Evolutionary conservation across 2,329 filamentous ascomycete genomes (phyloP), one percentile per base, ranked within the genome.

Genomic region (Ceratocystis albifundus): DNA sequence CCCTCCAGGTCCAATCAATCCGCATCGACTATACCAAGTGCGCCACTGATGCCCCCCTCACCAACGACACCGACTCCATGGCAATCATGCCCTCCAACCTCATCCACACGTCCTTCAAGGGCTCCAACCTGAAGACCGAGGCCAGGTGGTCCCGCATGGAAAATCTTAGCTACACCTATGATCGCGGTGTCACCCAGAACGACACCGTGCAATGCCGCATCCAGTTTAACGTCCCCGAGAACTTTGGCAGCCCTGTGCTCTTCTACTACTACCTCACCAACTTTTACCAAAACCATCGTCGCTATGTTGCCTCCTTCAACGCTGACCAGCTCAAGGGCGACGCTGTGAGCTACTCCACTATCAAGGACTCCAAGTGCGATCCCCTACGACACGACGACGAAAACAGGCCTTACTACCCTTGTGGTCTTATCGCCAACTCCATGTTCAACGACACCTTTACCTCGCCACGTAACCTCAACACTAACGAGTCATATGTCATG

Each of bases 231-330:
- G 85, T 96, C 7, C 90, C 90, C 1, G 87, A 93, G 71, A 79
- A 85, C 67, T 87, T 99, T 76, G 80, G 82, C 2, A 84, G 91
- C 0, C 91, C 93, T 0, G 89, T 99, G 10, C 83, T 93, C 69
- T 85, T 97, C 76, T 99, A 96, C 79, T 99, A 99, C 76, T 88
- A 88, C 71, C 85, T 99, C 69, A 93, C 90, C 67, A 96, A 97
- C 77, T 99, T 99, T 78, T 97, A 97, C 79, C 94, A 99, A 77
- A 99, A 99, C 74, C 94, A 99, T 74, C 88, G 94, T 70, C 87
- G 93, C 75, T 99, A 99, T 71, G 94, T 96, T 68, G 89, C 90
- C 73, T 96, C 90, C 0, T 88, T 96, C 72, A 88, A 92, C 73
- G 82, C 87, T 67, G 81, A 89, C 64, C 94, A 99, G 76, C 80